These are phyloP conservation scores for Alternaria gansuensis DNA, from an alignment of 2,329 filamentous ascomycete species.

Conservation along the genomic window DNA sequence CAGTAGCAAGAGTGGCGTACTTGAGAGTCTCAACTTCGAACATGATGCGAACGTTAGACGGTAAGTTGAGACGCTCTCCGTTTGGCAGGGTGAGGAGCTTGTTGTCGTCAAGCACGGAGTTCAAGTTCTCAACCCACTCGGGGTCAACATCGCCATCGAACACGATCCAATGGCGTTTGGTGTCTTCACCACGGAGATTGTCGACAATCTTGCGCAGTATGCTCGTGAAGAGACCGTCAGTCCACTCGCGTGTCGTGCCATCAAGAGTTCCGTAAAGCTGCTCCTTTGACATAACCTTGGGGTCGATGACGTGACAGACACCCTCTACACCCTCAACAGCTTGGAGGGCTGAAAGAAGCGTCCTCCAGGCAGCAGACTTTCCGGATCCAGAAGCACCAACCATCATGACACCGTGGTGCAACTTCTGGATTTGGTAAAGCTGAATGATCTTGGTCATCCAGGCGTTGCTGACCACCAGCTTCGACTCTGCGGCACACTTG, in stretches of 20 bases:
- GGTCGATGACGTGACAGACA: conserved; percentile 96
- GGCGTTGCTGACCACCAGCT: conserved; percentile 87
- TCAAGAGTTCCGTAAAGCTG: conserved; percentile 94
- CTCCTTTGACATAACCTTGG: conserved; percentile 99
- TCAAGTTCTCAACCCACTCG: conserved; percentile 99
- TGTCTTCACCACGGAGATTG: conserved; percentile 95
- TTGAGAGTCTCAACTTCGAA: conserved; percentile 98
- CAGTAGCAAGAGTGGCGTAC: conserved; percentile 97
- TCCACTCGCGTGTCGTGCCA: conserved; percentile 98
- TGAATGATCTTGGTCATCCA: conserved; percentile 99
- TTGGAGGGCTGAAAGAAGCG: conserved; percentile 89
- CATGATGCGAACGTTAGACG: conserved; percentile 97
- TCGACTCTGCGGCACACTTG: conserved; percentile 81
- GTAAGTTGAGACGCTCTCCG: conserved; percentile 94
- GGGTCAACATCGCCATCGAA: conserved; percentile 99
- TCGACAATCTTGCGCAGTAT: conserved; percentile 98
- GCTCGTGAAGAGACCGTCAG: conserved; percentile 96
- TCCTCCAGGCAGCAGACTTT: conserved; percentile 94
- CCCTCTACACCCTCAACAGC: conserved; percentile 91
- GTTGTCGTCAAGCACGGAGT: conserved; percentile 99
- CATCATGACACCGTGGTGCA: conserved; percentile 99
- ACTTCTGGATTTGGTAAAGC: conserved; percentile 95
- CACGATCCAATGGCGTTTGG: conserved; percentile 98
- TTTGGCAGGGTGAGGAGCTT: conserved; percentile 97
- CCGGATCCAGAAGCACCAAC: conserved; percentile 97